These are phyloP conservation scores for Colletotrichum cuscutae DNA, from an alignment of 2,329 filamentous ascomycete species.

Conservation along the genomic window DNA sequence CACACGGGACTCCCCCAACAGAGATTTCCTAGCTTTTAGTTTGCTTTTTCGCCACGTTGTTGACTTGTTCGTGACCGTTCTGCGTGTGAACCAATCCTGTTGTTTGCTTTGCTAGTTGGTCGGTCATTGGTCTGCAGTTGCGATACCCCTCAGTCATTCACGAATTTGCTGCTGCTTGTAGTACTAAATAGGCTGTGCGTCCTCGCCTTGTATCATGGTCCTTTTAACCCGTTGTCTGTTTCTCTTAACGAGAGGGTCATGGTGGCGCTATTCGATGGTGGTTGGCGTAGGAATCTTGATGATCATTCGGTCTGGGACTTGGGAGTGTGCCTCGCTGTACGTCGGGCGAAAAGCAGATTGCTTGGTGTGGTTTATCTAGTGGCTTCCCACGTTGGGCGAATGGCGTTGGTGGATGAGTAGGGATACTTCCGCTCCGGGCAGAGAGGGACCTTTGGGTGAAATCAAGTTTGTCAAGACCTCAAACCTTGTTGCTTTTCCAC, in stretches of 20 bases:
- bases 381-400: background rate
- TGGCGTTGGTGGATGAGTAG: background rate
- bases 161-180: background rate
- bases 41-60: constrained; percentile 24
- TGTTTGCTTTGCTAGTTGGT: constrained; percentile 1
- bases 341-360: background rate
- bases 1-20: constrained; percentile 31
- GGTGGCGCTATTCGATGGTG: background rate
- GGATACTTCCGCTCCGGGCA: background rate
- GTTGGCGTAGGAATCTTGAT: background rate
- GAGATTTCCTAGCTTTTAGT: constrained; percentile 35
- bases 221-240: background rate
- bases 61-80: constrained; percentile 27
- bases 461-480: background rate
- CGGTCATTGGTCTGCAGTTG: background rate
- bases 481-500: background rate
- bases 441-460: background rate
- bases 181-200: background rate
- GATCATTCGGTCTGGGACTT: background rate
- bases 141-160: constrained; percentile 15
- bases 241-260: background rate
- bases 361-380: background rate
- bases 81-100: constrained; percentile 23
- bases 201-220: background rate
- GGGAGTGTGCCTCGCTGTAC: background rate